These are phyloP conservation scores for Russula sp. DNA, from an alignment of 768 basidiomycete species.

Conservation along the genomic window DNA sequence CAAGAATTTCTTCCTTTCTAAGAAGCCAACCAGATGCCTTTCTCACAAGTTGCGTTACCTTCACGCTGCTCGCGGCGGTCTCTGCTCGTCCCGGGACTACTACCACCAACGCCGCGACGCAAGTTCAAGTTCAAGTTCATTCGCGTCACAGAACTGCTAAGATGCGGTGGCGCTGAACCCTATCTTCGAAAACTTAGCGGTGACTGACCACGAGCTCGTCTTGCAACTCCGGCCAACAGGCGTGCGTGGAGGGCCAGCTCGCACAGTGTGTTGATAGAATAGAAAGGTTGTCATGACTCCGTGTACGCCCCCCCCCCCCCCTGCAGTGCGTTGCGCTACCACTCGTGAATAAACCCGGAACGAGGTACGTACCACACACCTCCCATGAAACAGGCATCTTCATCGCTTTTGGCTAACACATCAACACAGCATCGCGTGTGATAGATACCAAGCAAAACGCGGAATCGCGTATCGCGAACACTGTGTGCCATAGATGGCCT, in stretches of 20 bases:
- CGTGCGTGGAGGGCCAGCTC: constrained; percentile 25
- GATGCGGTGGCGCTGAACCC: constrained; percentile 25
- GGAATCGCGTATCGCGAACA: constrained; percentile 29
- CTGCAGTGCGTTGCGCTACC: constrained; percentile 35
- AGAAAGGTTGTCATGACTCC: constrained; percentile 27
- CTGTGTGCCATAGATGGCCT: constrained; percentile 34
- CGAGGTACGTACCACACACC: constrained; percentile 28
- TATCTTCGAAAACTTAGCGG: too few relatives aligned
- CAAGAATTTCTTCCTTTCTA: too few relatives aligned
- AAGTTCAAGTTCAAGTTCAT: too few relatives aligned
- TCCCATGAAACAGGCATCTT: neutral
- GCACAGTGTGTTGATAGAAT: constrained; percentile 32
- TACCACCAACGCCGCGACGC: too few relatives aligned
- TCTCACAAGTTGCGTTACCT: too few relatives aligned
- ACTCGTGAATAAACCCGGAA: constrained; percentile 36
- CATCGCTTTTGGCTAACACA: neutral
- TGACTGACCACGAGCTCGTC: constrained; percentile 36
- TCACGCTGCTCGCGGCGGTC: too few relatives aligned
- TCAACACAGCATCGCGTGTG: constrained; percentile 33
- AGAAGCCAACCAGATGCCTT: too few relatives aligned
- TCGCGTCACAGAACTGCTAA: too few relatives aligned
- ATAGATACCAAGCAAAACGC: constrained; percentile 34
- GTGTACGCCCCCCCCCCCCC: constrained; percentile 14
- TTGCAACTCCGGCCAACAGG: constrained; percentile 38
- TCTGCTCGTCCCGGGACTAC: too few relatives aligned